Evolutionary conservation across 2,329 filamentous ascomycete species (phyloP), one percentile per base, ranked within the genome.

Genomic region (Microdochium bolleyi): DNA sequence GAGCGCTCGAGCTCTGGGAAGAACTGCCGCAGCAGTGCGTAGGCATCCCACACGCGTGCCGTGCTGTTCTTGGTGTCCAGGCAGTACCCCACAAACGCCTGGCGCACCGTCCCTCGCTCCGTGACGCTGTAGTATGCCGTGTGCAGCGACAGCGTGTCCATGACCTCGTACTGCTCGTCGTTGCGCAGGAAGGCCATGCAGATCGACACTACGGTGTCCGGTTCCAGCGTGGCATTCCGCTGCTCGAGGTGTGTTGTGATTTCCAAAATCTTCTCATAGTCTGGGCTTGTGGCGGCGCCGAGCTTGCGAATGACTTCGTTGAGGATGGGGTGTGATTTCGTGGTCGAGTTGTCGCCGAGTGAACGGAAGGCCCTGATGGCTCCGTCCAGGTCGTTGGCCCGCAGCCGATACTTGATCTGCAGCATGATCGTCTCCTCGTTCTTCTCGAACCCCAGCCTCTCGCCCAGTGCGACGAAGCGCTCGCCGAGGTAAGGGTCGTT

Each of bases 131-230:
- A 89, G 53, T 85, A 79, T 58, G 84, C 82, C 3, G 83, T 80
- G 59, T 94, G 85, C 3, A 86, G 78, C 24, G 91, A 89, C 16
- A 97, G 78, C 0, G 95, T 79, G 63, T 95, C 89, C 56, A 90
- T 86, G 3, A 90, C 84, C 56, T 95, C 90, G 57, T 85, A 83
- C 46, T 84, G 78, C 64, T 95, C 88, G 61, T 89, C 87, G 41
- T 87, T 83, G 55, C 82, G 78, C 11, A 96, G 77, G 59, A 95
- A 87, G 44, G 87, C 74, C 48, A 85, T 74, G 55, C 85, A 87
- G n/a, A 96, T 74, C 0, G 82, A 78, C 7, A 85, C 82, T 1
- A 94, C 81, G 0, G 91, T 95, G 46, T 84, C 78, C 0, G 91
- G 82, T 34, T 88, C 85, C 14, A 96, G 77, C 1, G 78, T 79